Base-by-base conservation (phyloP, 768 basidiomycete genomes). In the Lactifluus pinguis region DNA sequence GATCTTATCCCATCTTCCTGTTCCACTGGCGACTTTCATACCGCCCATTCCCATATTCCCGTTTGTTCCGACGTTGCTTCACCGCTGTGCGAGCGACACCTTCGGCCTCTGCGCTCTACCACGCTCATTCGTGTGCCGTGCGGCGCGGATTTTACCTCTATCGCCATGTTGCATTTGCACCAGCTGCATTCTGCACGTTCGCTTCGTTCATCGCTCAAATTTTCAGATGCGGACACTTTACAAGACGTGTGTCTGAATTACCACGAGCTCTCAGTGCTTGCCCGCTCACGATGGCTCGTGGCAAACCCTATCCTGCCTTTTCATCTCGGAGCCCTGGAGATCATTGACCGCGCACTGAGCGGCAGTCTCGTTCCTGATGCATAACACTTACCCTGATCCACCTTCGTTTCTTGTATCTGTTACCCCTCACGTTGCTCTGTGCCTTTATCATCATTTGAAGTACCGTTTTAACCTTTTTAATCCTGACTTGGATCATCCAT, bases 301-400 rank as follows among this genome's bases (percentile, higher is more conserved):
- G 76, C 74, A 55, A 77, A 81, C 66, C 76, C 81, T 10, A 73
- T 76, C 42, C 70, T 92, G 54, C 90, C 89, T 13, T 82, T 86
- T 68, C 89, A 92, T 68, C 76, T 92, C 39, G 84, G 83, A 34
- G 87, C 87, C 15, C 76, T 89, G 29, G 83, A 88, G 59, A 76
- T 77, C 19, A 87, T 89, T 82, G 71, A 72, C 17, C 68, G 69
- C 34, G 74, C 75, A 4, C 68, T 78, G n/a, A 66, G 65, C 44
- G 72, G 72, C 45, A 71, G 72, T 54, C 62, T 66, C 14, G 54
- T 53, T 9, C 67, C 69, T 32, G 73, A 60, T 67, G 32, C 30
- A 15, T 68, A 49, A 64, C 29, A 41, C 25, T 36, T 38, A 11
- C 5, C 9, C 30, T 7, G 34, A 48, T 53, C 50, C 32, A 8